These are phyloP conservation scores for Penicillium digitatum DNA, from an alignment of 2,329 filamentous ascomycete species.

Conservation along the genomic window DNA sequence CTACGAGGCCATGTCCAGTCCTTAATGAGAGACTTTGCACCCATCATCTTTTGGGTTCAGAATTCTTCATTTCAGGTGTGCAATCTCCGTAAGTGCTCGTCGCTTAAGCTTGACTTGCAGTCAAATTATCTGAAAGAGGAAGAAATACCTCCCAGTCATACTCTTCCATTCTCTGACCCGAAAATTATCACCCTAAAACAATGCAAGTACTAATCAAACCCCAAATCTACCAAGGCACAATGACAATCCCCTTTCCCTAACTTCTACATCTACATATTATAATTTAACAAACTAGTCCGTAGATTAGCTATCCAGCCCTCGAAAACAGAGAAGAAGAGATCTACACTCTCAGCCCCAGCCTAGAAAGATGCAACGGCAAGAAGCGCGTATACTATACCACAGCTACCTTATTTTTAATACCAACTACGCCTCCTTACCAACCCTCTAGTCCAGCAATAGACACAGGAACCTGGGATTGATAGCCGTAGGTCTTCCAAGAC, in stretches of 20 bases:
- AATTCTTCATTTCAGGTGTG: too few species aligned
- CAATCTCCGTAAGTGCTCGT: too few species aligned
- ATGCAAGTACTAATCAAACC: background rate
- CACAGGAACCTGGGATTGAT: slow-evolving; percentile 44
- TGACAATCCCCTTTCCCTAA: slow-evolving; percentile 20
- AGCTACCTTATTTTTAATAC: slow-evolving; percentile 23
- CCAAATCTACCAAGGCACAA: slow-evolving; percentile 14
- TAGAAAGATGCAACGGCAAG: slow-evolving; percentile 25
- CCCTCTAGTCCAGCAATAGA: slow-evolving; percentile 28
- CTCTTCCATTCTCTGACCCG: background rate
- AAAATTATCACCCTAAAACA: background rate
- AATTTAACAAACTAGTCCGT: too few species aligned
- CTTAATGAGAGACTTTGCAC: background rate
- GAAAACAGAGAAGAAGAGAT: slow-evolving; percentile 9
- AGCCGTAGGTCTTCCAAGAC: slow-evolving; percentile 47
- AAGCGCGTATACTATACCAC: slow-evolving; percentile 23
- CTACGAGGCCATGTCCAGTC: background rate
- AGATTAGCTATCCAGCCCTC: too few species aligned
- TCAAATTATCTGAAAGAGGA: too few species aligned
- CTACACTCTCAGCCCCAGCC: slow-evolving; percentile 31
- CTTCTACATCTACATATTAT: slow-evolving; percentile 19
- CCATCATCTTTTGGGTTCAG: too few species aligned
- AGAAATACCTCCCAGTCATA: too few species aligned
- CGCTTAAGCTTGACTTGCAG: too few species aligned
- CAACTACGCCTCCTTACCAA: slow-evolving; percentile 24